Conservation (phyloP, 1,284 basidiomycete genomes). For the Sparassis latifolia region DNA sequence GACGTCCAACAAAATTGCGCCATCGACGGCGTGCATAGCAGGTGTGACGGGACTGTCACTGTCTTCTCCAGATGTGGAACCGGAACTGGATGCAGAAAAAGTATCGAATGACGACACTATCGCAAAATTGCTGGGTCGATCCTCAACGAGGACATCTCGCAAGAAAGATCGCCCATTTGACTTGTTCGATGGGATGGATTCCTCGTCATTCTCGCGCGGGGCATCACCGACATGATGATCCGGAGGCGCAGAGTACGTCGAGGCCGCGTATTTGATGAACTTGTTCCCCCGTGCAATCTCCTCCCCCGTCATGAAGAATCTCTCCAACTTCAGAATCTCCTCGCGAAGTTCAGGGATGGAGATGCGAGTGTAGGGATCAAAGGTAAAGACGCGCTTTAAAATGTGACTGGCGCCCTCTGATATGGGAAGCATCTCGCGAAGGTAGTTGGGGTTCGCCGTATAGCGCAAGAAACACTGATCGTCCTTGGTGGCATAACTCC, state of each 20-base stretch:
- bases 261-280: constrained; percentile 10
- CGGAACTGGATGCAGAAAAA: background rate
- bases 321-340: constrained; percentile 50
- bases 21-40: constrained; percentile 4
- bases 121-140: constrained; percentile 4
- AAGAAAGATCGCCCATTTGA: background rate
- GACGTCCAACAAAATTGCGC: no score
- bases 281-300: constrained; percentile 30
- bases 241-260: constrained; percentile 4
- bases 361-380: constrained; percentile 49
- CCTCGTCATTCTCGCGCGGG: background rate
- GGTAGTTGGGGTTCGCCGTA: constrained; percentile 67
- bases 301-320: constrained; percentile 59
- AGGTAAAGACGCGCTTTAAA: constrained; percentile 51
- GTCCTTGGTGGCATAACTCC: constrained; percentile 67
- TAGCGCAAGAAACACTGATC: constrained; percentile 75
- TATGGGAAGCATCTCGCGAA: constrained; percentile 69
- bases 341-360: constrained; percentile 57
- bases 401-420: constrained; percentile 50
- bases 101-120: constrained; percentile 8
- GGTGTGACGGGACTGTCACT: constrained; percentile 15
- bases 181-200: background rate
- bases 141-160: background rate
- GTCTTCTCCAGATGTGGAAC: constrained; percentile 9
- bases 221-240: background rate